These are phyloP conservation scores for Debaryomyces sp. DNA, from an alignment of 1,139 yeast species.

Conservation along the genomic window DNA sequence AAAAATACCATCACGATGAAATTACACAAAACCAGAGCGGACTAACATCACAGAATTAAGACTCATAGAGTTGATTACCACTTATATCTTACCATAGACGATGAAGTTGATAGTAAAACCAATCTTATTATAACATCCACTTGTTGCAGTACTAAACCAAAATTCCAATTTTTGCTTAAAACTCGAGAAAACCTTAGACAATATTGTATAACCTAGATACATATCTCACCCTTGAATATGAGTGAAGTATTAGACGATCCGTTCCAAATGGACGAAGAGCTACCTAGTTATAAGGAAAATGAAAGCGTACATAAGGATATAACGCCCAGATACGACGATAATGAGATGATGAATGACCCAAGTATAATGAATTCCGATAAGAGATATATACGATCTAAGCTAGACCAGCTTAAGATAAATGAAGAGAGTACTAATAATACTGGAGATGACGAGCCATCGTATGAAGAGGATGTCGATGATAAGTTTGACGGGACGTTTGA, in stretches of 20 bases:
- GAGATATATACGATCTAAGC: conserved; percentile 36
- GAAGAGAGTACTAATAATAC: conserved; percentile 22
- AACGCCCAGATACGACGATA: conserved; percentile 18
- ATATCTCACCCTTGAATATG: conserved; percentile 20
- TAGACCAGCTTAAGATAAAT: conserved; percentile 29
- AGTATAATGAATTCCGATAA: conserved; percentile 22
- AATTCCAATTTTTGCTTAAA: background rate
- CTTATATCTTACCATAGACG: background rate
- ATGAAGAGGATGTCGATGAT: conserved; percentile 50
- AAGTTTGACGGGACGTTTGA: conserved; percentile 36
- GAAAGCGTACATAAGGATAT: conserved; percentile 12
- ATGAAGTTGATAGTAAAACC: background rate
- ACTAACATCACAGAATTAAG: background rate
- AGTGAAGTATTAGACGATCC: conserved; percentile 43
- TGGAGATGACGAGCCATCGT: conserved; percentile 24
- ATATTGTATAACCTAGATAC: background rate
- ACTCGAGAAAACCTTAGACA: background rate
- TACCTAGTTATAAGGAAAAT: conserved; percentile 10
- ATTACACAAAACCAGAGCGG: background rate
- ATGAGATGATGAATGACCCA: conserved; percentile 14
- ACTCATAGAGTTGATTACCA: background rate
- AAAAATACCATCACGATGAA: background rate
- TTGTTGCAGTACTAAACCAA: background rate
- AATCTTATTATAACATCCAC: background rate
- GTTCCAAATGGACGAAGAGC: conserved; percentile 52